Conservation (phyloP, 78 protist species). For the Goniomonas avonlea region DNA sequence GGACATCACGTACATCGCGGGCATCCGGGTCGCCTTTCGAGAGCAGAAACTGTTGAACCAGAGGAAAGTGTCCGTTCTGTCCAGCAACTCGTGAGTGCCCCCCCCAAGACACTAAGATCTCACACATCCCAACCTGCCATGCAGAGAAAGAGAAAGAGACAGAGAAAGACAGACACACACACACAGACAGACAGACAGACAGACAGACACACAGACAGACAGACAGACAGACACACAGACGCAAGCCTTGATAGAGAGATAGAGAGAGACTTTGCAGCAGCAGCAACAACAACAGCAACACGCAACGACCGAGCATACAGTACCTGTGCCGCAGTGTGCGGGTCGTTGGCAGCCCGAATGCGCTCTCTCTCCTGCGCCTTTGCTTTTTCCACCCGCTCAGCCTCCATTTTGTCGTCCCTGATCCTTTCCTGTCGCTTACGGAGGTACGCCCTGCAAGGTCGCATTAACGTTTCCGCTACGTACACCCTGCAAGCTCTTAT, state of each 20-base stretch:
- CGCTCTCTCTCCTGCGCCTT: neutral
- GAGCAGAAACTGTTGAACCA: too few species aligned
- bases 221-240: slow-evolving; percentile 22
- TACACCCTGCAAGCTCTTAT: too few species aligned
- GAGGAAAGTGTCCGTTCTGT: too few species aligned
- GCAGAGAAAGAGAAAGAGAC: slow-evolving; percentile 11
- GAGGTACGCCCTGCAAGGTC: too few species aligned
- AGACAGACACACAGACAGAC: slow-evolving; percentile 23
- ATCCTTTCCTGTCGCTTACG: neutral
- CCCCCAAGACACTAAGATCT: too few species aligned
- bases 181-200: slow-evolving; percentile 13
- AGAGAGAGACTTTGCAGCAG: neutral
- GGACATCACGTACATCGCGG: too few species aligned
- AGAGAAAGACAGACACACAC: slow-evolving; percentile 11
- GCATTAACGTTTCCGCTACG: too few species aligned
- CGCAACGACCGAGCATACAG: neutral
- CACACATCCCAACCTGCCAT: too few species aligned
- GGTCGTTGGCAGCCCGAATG: neutral
- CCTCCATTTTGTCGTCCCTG: neutral
- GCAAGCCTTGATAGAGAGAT: neutral
- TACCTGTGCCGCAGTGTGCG: neutral
- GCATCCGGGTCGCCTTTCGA: too few species aligned
- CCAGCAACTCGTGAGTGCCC: too few species aligned
- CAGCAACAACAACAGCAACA: neutral
- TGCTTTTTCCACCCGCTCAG: neutral